These are phyloP conservation scores for Nicotiana rustica DNA, from an alignment of 305 asterid species.

Conservation along the genomic window DNA sequence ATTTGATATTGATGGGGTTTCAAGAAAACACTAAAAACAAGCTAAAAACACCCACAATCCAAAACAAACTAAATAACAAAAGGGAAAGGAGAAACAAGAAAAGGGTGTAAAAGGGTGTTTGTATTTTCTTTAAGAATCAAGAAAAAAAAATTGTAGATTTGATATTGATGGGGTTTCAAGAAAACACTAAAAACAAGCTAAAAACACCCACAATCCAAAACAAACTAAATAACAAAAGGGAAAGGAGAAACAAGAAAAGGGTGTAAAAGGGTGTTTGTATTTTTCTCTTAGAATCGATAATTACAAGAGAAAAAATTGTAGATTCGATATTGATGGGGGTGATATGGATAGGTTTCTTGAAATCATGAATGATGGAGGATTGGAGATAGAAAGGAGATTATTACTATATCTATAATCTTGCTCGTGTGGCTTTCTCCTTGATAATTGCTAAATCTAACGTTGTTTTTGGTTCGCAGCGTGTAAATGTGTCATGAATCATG, in stretches of 20 bases:
- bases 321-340: background rate
- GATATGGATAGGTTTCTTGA: background rate
- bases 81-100: too few species aligned
- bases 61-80: background rate
- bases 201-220: slow-evolving; percentile 29
- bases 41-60: slow-evolving; percentile 27
- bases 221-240: background rate
- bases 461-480: background rate
- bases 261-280: background rate
- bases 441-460: slow-evolving; percentile 31
- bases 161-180: background rate
- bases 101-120: background rate
- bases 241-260: too few species aligned
- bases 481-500: slow-evolving; percentile 25
- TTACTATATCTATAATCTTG: background rate
- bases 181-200: background rate
- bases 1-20: too few species aligned
- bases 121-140: too few species aligned
- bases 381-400: background rate
- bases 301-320: slow-evolving; percentile 15
- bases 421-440: slow-evolving; percentile 26
- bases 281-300: slow-evolving; percentile 18
- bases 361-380: slow-evolving; percentile 1
- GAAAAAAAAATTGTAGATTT: too few species aligned
- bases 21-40: background rate